Evolutionary conservation across 73 alveolate genomes (phyloP).

Genomic region (Paraurostyla sp.): DNA sequence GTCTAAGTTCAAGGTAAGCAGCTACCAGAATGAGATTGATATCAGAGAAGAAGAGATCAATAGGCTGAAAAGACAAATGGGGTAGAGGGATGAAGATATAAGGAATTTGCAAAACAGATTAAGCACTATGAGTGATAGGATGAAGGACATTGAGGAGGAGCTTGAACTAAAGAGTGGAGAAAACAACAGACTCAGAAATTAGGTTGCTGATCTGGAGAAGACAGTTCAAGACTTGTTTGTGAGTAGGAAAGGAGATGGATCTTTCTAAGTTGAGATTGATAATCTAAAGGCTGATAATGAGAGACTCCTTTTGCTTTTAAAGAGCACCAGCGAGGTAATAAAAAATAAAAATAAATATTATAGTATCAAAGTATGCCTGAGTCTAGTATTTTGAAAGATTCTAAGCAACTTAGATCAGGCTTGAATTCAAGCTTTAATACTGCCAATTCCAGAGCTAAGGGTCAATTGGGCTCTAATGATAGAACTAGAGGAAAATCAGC

Average conservation of each 20-base stretch:
- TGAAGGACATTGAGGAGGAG: conserved; percentile 58
- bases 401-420: neutral
- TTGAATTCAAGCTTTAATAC: conserved; percentile 11
- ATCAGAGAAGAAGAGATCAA: conserved; percentile 75
- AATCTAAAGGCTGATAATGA: conserved; percentile 74
- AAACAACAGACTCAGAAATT: conserved; percentile 47
- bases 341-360: neutral
- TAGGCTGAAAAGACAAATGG: conserved; percentile 59
- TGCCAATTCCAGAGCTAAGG: neutral
- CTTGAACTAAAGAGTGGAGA: conserved; percentile 61
- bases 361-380: conserved; percentile 34
- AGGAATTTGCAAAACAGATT: conserved; percentile 15
- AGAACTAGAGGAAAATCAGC: conserved; percentile 20
- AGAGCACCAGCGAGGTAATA: conserved; percentile 45
- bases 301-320: conserved; percentile 54
- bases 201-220: conserved; percentile 64
- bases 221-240: conserved; percentile 49
- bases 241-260: conserved; percentile 72
- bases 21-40: conserved; percentile 68
- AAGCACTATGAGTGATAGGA: conserved; percentile 3
- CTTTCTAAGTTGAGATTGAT: conserved; percentile 62
- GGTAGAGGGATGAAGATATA: conserved; percentile 64
- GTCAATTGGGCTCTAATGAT: neutral
- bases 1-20: conserved; percentile 44
- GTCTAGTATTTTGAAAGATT: conserved; percentile 11